phyloP scores from a whole-genome alignment of 2,329 filamentous ascomycete genomes.

The Fusarium nematophilum region DNA sequence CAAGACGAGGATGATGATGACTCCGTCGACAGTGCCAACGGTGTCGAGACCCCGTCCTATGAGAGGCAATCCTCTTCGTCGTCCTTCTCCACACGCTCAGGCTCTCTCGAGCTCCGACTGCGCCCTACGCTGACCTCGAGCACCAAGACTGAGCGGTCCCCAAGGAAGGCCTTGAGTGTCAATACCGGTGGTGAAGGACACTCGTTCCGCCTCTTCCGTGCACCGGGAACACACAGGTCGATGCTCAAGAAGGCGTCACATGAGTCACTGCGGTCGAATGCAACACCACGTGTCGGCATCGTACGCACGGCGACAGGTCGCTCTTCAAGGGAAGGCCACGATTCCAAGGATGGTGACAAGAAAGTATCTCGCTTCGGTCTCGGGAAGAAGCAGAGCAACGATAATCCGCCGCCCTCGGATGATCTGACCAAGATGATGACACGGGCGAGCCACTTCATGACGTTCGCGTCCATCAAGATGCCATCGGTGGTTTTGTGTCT shows the following conservation, averaged over 20 bases:
- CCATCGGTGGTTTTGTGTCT: constrained; percentile 95
- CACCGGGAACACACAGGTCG: constrained; percentile 56
- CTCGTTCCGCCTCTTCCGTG: constrained; percentile 65
- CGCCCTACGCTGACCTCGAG: constrained; percentile 81
- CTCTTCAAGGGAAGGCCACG: constrained; percentile 53
- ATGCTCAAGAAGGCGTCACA: constrained; percentile 65
- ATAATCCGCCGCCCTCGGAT: constrained; percentile 75
- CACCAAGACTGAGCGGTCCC: constrained; percentile 48
- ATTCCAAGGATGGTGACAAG: constrained; percentile 56
- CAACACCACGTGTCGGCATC: constrained; percentile 56
- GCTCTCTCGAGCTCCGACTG: constrained; percentile 83
- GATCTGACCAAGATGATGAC: constrained; percentile 97
- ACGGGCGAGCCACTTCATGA: constrained; percentile 97
- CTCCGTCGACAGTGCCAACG: constrained; percentile 53
- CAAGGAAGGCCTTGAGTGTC: constrained; percentile 62
- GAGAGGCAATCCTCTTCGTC: constrained; percentile 58
- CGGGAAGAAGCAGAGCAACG: constrained; percentile 60
- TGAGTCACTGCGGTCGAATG: constrained; percentile 63
- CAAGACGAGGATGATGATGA: constrained; percentile 63
- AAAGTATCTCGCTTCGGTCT: constrained; percentile 67
- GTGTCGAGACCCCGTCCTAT: constrained; percentile 49
- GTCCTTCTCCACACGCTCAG: constrained; percentile 70
- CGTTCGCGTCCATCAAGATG: constrained; percentile 93
- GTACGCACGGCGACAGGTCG: constrained; percentile 60
- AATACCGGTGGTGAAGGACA: constrained; percentile 61